Evolutionary conservation across 176 grass and related monocot genomes (phyloP), one percentile per base, ranked within the genome.

Genomic region (Musa acuminata): DNA sequence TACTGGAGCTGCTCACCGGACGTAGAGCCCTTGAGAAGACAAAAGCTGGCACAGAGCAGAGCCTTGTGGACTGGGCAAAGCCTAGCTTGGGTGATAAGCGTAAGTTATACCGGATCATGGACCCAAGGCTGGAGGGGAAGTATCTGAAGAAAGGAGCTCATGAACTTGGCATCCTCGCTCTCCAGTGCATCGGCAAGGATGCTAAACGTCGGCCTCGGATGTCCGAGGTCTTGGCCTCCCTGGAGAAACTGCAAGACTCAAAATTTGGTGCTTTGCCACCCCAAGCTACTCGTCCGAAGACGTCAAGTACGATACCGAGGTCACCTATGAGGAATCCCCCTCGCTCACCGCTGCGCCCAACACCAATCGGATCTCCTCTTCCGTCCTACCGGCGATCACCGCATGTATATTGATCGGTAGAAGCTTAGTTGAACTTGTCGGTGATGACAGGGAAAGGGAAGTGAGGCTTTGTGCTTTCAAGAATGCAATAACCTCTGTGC

Each of bases 191-290:
- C 22, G 23, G 63, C 11, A 13, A 11, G 21, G 25, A 65, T 3
- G 21, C 63, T 11, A 65, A 65, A 22, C 20, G 12, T 12, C 63
- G 63, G 2, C 63, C 63, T n/a, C 9, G 21, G 1, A 72, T 72
- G 70, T 53, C 51, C 13, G 70, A 72, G n/a, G 51, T 72, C 43
- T 35, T 51, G 9, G 50, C 70, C 70, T 1, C n/a, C 3, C 49
- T 72, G n/a, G 70, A 72, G 70, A 21, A 24, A 19, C 49, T 72
- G 70, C 70, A 52, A 48, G 51, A 72, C 20, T 43, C 35, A 43
- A 43, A 43, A 43, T 43, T 43, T 43, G 35, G 35, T 43, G 35
- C 35, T 4, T 43, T 43, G 35, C 35, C 35, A 43, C 35, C 35
- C 35, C 35, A 43, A 43, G 4, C 35, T 43, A 43, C 35, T 43